Base-by-base conservation (phyloP, 495 filamentous ascomycete species). In the Usnea hakonensis region DNA sequence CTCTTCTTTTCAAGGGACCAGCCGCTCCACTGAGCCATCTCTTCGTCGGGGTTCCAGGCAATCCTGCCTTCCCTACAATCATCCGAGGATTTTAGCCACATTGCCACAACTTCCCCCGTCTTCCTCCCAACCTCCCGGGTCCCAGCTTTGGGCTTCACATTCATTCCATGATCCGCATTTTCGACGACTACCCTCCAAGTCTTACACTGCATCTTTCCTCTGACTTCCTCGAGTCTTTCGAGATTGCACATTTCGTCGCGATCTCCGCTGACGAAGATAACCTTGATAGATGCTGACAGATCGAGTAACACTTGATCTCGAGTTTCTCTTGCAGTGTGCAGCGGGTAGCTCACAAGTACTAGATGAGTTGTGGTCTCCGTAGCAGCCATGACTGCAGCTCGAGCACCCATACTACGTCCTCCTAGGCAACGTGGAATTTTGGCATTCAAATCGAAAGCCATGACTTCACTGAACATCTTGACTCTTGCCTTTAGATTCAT, bases 161-260 rank as follows among this genome's bases (percentile, higher is more conserved):
- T 67, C 74, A 76, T 76, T 35, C 74, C 72, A 68, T 77, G 75
- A 70, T 76, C 70, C 19, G 72, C 71, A 10, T 65, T 68, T 48
- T 70, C 37, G 19, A 77, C 70, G 14, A 67, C 64, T n/a, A 72
- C 64, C 23, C 73, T 30, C 71, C 68, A 72, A 38, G 58, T 68
- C 53, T 54, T 53, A 36, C 71, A 71, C 19, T 57, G 61, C 75
- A 77, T 77, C 61, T 64, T 72, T 40, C 23, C 35, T 1, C 61
- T 64, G 19, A 75, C 70, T 2, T 66, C 60, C 3, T 65, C 57
- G 16, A 77, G 65, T 43, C 62, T 50, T n/a, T 59, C 54, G 3
- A 74, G 62, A 46, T 71, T 61, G 60, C 75, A 76, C 73, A 74
- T 74, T 3, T 40, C 41, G 48, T 77, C 75, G 30, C 59, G 57